phyloP scores from a whole-genome alignment of 129 eudicot genomes.

The Centaurea solstitialis region DNA sequence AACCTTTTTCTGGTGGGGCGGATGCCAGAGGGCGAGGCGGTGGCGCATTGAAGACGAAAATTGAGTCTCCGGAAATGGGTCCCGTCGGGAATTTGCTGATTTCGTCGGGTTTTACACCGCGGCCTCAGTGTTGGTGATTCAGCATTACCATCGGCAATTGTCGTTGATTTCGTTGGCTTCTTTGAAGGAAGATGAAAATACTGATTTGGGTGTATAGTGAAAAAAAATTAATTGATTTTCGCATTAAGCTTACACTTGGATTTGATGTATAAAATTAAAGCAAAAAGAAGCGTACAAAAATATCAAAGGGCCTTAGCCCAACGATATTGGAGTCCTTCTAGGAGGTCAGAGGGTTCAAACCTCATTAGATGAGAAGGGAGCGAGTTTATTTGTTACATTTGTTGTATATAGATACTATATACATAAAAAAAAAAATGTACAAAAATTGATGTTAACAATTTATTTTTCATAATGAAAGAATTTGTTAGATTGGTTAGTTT shows the following conservation, averaged over 20 bases:
- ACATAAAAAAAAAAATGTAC: neutral
- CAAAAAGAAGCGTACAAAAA: too few relatives aligned
- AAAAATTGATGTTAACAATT: neutral
- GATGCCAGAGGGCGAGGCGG: conserved; percentile 59
- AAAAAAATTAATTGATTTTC: neutral
- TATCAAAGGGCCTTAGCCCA: too few relatives aligned
- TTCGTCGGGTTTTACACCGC: conserved; percentile 37
- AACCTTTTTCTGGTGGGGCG: conserved; percentile 68
- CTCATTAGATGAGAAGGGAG: too few relatives aligned
- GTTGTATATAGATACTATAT: too few relatives aligned
- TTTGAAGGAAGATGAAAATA: conserved; percentile 36
- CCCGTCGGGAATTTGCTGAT: conserved; percentile 60
- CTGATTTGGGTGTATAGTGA: conserved; percentile 24
- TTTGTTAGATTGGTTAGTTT: neutral
- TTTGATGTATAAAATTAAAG: neutral
- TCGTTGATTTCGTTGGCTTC: conserved; percentile 42
- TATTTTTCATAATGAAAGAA: neutral
- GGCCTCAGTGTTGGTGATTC: conserved; percentile 68
- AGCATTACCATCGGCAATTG: conserved; percentile 43
- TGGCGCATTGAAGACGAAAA: conserved; percentile 36
- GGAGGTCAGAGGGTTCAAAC: too few relatives aligned
- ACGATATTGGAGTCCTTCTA: too few relatives aligned
- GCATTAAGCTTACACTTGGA: neutral
- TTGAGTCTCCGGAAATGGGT: conserved; percentile 69
- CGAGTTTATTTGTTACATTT: too few relatives aligned